Evolutionary conservation across 352 stramenopile species (phyloP).

Genomic region (Pilasporangium apinafurcum): DNA sequence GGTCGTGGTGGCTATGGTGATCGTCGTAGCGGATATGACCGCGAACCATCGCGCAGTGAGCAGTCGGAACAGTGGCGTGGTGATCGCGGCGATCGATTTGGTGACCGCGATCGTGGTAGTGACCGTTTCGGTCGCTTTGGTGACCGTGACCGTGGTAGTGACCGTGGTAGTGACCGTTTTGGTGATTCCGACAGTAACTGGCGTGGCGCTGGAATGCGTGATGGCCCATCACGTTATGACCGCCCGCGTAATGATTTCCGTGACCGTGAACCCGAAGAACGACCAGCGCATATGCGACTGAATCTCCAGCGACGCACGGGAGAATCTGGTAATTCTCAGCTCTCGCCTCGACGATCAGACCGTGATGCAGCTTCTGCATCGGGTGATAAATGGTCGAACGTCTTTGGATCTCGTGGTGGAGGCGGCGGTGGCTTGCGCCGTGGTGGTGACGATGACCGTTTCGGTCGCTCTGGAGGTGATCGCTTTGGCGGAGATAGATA

Average conservation of each 20-base stretch:
- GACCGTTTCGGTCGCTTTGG: constrained; percentile 20
- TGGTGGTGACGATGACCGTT: constrained; percentile 12
- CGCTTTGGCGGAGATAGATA: constrained; percentile 16
- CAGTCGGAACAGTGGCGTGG: constrained; percentile 49
- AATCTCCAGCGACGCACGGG: constrained; percentile 57
- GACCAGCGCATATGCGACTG: constrained; percentile 69
- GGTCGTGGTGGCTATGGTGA: constrained; percentile 28
- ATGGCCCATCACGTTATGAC: constrained; percentile 56
- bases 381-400: constrained; percentile 48
- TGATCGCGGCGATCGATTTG: constrained; percentile 22
- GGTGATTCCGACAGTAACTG: constrained; percentile 6
- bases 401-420: constrained; percentile 25
- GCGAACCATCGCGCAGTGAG: constrained; percentile 37
- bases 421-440: constrained; percentile 5
- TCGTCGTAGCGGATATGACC: constrained; percentile 24
- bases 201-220: constrained; percentile 10
- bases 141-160: constrained; percentile 10
- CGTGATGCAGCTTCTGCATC: background rate
- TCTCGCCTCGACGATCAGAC: constrained; percentile 21
- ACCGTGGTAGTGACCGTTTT: constrained; percentile 19
- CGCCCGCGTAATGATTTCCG: constrained; percentile 53
- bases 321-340: constrained; percentile 5
- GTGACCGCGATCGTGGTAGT: constrained; percentile 25
- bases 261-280: constrained; percentile 49
- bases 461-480: constrained; percentile 10